Evolutionary conservation across 2,329 filamentous ascomycete species (phyloP), one percentile per base, ranked within the genome.

Genomic region (Phaeoacremonium minimum): DNA sequence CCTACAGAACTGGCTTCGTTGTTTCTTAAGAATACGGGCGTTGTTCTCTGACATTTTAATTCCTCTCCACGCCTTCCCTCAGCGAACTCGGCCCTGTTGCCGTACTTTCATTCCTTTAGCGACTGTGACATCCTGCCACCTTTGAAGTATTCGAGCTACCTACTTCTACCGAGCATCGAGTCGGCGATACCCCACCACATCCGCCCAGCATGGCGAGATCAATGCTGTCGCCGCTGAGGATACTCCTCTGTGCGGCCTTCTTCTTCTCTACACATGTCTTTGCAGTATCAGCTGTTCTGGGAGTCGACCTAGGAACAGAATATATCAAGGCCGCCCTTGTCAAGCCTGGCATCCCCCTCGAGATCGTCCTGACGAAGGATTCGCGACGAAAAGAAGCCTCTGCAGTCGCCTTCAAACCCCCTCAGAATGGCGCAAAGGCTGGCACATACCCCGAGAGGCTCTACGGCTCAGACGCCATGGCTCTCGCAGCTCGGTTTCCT

Each of bases 351-450:
- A 91, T 95, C 35, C 93, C 93, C 9, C 87, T 98, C 57, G 93
- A 98, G 49, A 97, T 98, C 47, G 91, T 98, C 60, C 77, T 96
- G 38, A 96, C 90, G 18, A 98, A 97, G 61, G 93, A 98, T 66
- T 96, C 93, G 18, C 87, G 95, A 62, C 85, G 93, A 56, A 98
- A 98, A 71, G 93, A 98, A 61, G 78, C 77, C 16, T 87, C 90
- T 3, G 90, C 89, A 29, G 81, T 98, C 49, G 85, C 88, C 30
- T 97, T 98, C 69, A 97, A 98, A 66, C 88, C 90, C 26, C 73
- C 79, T n/a, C 77, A 77, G 50, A 68, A 75, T 52, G 77, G 75
- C 37, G 71, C 78, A 41, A 75, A 76, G 52, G 69, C 71, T 47
- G 82, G 77, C 36, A 64, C 69, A 14, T 96, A 85, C 59, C 93